phyloP scores from a whole-genome alignment of 768 basidiomycete genomes.

The Sporobolomyces phaffii region DNA sequence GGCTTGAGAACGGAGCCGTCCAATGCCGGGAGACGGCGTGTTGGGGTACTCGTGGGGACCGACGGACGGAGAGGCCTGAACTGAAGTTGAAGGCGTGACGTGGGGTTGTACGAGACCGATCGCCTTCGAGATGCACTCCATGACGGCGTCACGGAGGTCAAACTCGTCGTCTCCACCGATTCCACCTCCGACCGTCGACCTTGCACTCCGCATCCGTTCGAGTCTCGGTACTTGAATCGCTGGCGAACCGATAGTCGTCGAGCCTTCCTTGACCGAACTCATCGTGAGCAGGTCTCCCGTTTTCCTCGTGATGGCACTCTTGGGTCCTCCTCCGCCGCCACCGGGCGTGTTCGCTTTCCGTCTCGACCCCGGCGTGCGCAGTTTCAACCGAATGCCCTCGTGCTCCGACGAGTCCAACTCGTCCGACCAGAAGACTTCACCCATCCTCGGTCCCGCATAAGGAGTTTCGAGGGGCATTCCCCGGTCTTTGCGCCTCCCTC shows the following conservation, averaged over 20 bases:
- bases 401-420: conserved; percentile 13
- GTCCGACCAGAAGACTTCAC: conserved; percentile 34
- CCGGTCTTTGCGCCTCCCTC: neutral
- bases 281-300: conserved; percentile 50
- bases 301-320: conserved; percentile 43
- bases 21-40: neutral
- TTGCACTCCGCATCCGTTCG: conserved; percentile 10
- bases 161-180: conserved; percentile 61
- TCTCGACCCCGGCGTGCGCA: neutral
- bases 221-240: conserved; percentile 11
- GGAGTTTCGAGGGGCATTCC: conserved; percentile 39
- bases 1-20: conserved; percentile 26
- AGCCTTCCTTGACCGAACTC: conserved; percentile 37
- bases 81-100: conserved; percentile 35
- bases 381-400: conserved; percentile 29
- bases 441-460: conserved; percentile 37
- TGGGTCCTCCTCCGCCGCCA: neutral
- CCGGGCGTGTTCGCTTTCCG: neutral
- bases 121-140: conserved; percentile 95
- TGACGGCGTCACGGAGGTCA: conserved; percentile 90
- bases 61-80: conserved; percentile 46
- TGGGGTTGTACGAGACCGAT: conserved; percentile 89
- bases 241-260: conserved; percentile 7
- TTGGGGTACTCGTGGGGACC: conserved; percentile 26
- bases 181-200: conserved; percentile 31